Conservation (phyloP, 306 rosid genomes). For the Datisca glomerata region DNA sequence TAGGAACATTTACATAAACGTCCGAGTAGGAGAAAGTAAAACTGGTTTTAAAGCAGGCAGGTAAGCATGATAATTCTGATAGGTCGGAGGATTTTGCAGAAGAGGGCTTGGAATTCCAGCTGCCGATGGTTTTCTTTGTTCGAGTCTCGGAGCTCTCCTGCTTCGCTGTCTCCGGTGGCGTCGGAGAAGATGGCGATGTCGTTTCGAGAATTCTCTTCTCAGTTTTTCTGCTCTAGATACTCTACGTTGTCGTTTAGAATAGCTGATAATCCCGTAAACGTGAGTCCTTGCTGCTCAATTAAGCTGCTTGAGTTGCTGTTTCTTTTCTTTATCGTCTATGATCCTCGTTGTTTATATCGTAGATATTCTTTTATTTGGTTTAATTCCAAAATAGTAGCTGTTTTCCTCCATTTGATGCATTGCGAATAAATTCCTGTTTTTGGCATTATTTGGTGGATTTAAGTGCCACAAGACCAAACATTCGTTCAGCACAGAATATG, state of each 20-base stretch:
- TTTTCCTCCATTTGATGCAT: neutral
- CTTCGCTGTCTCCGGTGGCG: conserved; percentile 1
- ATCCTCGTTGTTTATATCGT: neutral
- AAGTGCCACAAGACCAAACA: neutral
- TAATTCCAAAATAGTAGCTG: neutral
- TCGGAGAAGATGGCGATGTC: neutral
- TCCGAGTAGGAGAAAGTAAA: too few species aligned
- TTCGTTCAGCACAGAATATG: too few species aligned
- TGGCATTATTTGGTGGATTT: neutral
- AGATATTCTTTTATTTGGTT: neutral
- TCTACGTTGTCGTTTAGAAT: conserved; percentile 11
- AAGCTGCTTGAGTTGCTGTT: neutral
- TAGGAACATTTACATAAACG: too few species aligned
- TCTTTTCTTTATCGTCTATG: neutral
- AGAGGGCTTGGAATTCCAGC: conserved; percentile 18
- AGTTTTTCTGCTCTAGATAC: neutral
- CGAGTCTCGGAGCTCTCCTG: neutral
- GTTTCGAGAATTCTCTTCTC: conserved; percentile 5
- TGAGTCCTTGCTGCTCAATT: conserved; percentile 11
- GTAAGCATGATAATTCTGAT: conserved; percentile 13
- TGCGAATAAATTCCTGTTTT: neutral
- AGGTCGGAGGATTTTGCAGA: conserved; percentile 22
- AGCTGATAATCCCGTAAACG: conserved; percentile 14
- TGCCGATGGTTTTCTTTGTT: conserved; percentile 8
- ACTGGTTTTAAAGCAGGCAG: neutral